phyloP scores from a whole-genome alignment of 768 basidiomycete genomes.

The Collybia sp. region DNA sequence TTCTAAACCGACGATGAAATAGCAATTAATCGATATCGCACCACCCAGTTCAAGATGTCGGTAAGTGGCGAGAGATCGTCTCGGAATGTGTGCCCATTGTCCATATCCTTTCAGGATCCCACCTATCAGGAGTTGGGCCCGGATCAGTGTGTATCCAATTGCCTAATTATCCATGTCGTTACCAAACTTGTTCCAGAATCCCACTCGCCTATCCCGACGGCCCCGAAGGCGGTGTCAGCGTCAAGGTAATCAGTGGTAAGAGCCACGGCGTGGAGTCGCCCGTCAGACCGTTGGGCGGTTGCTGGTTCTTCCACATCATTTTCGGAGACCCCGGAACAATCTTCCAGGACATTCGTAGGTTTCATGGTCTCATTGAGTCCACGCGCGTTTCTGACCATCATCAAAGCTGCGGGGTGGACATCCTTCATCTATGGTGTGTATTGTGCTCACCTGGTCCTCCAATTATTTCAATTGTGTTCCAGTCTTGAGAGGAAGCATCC shows the following conservation, averaged over 20 bases:
- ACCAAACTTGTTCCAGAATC: conserved; percentile 36
- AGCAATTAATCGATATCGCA: conserved; percentile 12
- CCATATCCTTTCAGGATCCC: conserved; percentile 45
- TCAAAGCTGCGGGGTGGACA: conserved; percentile 80
- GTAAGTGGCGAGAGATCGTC: conserved; percentile 20
- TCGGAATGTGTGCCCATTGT: not conserved
- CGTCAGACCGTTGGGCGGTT: conserved; percentile 87
- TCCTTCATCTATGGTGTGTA: conserved; percentile 76
- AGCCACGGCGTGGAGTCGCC: conserved; percentile 85
- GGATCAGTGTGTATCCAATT: conserved; percentile 37
- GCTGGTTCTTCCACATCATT: conserved; percentile 85
- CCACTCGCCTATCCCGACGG: conserved; percentile 73
- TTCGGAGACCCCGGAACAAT: conserved; percentile 59
- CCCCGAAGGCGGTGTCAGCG: conserved; percentile 55
- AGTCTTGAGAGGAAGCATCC: conserved; percentile 67
- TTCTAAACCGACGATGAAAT: conserved; percentile 12
- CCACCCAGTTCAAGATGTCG: conserved; percentile 69
- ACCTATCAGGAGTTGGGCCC: conserved; percentile 80
- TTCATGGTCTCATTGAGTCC: not conserved
- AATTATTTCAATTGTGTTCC: conserved; percentile 6
- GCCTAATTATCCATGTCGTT: not conserved
- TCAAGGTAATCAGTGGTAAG: conserved; percentile 88
- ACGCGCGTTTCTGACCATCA: not conserved
- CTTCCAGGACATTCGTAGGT: conserved; percentile 81
- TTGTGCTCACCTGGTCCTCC: not conserved